Evolutionary conservation across 2,329 filamentous ascomycete species (phyloP).

Genomic region (Biscogniauxia marginata): DNA sequence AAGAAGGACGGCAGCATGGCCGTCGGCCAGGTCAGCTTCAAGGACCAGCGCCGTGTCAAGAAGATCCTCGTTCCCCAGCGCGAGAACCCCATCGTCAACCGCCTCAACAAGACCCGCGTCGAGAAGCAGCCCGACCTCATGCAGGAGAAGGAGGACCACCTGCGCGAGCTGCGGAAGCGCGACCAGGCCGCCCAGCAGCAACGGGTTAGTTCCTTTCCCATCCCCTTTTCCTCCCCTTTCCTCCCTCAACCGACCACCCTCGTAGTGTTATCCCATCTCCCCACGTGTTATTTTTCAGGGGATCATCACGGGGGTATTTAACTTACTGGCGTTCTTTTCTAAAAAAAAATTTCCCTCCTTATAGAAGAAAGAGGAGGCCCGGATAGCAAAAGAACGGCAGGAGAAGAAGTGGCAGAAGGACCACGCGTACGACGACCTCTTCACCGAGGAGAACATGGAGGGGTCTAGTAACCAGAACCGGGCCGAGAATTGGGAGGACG

Average conservation of each 20-base stretch:
- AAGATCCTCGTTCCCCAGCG: conserved; percentile 75
- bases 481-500: conserved; percentile 74
- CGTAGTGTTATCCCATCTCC: conserved; percentile 3
- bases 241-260: not conserved
- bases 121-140: conserved; percentile 84
- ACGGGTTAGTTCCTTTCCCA: conserved; percentile 53
- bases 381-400: conserved; percentile 73
- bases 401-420: conserved; percentile 93
- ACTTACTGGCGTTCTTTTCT: too few relatives aligned
- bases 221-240: not conserved
- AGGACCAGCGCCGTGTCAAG: conserved; percentile 82
- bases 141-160: conserved; percentile 75
- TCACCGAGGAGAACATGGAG: conserved; percentile 78
- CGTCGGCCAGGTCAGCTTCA: conserved; percentile 90
- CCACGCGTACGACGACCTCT: conserved; percentile 95
- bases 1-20: conserved; percentile 97
- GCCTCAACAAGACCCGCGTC: conserved; percentile 94
- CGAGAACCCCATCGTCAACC: conserved; percentile 90
- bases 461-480: conserved; percentile 83
- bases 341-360: too few relatives aligned
- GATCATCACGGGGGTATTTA: too few relatives aligned
- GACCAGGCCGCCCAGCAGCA: conserved; percentile 64
- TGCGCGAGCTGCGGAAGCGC: conserved; percentile 67
- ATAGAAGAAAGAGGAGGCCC: conserved; percentile 74
- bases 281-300: too few relatives aligned